Evolutionary conservation across 805 yeast genomes (phyloP).

Genomic region (Candida arabinofermentans): DNA sequence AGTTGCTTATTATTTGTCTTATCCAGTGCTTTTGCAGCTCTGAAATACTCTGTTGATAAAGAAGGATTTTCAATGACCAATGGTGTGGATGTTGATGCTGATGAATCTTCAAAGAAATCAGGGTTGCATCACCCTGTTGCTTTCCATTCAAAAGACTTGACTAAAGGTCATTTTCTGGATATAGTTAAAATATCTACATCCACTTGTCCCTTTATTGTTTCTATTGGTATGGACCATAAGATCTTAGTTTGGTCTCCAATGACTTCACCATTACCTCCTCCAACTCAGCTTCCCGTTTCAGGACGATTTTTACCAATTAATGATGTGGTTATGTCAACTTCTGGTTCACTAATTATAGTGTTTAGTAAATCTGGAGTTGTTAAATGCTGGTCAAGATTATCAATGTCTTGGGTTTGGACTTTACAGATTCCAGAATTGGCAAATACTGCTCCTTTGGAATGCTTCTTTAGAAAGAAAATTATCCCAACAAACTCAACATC

Average conservation of each 20-base stretch:
- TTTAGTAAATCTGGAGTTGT: constrained; percentile 49
- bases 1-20: constrained; percentile 47
- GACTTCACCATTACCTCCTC: constrained; percentile 41
- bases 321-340: constrained; percentile 50
- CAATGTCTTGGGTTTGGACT: constrained; percentile 58
- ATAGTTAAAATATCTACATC: constrained; percentile 59
- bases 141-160: constrained; percentile 36
- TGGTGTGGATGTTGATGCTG: constrained; percentile 6
- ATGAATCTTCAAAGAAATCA: constrained; percentile 6
- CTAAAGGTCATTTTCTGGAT: constrained; percentile 58
- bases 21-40: constrained; percentile 43
- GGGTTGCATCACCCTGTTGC: constrained; percentile 12
- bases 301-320: constrained; percentile 59
- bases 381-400: constrained; percentile 56
- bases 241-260: constrained; percentile 73
- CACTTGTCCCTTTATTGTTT: constrained; percentile 58
- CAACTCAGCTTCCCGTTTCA: constrained; percentile 39
- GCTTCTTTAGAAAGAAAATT: constrained; percentile 58
- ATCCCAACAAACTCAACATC: constrained; percentile 31
- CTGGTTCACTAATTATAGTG: constrained; percentile 56
- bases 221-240: constrained; percentile 71
- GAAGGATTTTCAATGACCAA: constrained; percentile 15
- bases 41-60: constrained; percentile 36
- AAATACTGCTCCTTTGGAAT: constrained; percentile 42
- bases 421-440: constrained; percentile 36